Evolutionary conservation across 2,329 filamentous ascomycete species (phyloP).

Genomic region (Colletotrichum aenigma): DNA sequence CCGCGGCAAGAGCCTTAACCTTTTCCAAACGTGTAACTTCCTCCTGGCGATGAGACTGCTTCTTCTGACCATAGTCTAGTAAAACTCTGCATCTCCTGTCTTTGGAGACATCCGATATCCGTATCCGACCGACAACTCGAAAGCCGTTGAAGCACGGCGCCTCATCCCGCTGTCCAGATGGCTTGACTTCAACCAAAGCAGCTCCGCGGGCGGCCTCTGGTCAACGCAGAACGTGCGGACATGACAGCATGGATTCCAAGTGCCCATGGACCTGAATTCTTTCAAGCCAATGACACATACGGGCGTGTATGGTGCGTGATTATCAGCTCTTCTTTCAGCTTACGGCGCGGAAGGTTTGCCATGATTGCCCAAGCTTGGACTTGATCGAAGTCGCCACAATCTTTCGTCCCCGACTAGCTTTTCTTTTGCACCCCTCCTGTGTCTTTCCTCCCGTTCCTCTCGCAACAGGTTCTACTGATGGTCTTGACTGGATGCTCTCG

Average conservation of each 20-base stretch:
- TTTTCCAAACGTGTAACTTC: background rate
- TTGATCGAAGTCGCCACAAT: background rate
- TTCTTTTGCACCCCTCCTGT: background rate
- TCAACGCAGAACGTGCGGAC: background rate
- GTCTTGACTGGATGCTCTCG: background rate
- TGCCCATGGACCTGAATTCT: background rate
- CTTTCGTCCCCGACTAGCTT: background rate
- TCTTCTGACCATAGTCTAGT: background rate
- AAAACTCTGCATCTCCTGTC: background rate
- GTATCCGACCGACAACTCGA: background rate
- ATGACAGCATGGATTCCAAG: background rate
- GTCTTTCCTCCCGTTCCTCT: background rate
- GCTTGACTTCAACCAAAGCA: background rate
- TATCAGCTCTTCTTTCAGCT: background rate
- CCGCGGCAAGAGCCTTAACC: background rate
- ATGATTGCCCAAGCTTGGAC: background rate
- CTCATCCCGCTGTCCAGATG: background rate
- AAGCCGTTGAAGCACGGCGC: background rate
- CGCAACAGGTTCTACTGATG: background rate
- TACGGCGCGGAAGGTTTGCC: background rate
- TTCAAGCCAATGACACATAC: background rate
- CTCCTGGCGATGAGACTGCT: background rate
- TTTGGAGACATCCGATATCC: background rate
- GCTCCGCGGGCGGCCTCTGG: background rate
- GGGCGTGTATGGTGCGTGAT: background rate